These are phyloP conservation scores for Pseudovirgaria hyperparasitica DNA, from an alignment of 2,329 filamentous ascomycete genomes.

Conservation along the genomic window DNA sequence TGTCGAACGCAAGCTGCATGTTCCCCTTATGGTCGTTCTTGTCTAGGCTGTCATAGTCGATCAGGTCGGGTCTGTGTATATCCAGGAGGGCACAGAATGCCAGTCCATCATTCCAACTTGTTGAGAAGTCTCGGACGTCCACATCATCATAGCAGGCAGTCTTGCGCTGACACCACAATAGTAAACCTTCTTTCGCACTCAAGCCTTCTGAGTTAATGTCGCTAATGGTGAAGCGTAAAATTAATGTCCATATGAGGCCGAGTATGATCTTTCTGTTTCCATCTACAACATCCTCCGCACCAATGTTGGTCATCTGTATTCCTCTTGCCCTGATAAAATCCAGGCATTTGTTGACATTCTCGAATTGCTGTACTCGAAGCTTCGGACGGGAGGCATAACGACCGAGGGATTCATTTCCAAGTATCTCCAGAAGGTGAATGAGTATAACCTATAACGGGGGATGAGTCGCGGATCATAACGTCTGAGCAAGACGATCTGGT, in stretches of 20 bases:
- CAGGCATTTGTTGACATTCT: constrained; percentile 93
- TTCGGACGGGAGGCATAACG: constrained; percentile 95
- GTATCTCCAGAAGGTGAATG: constrained; percentile 92
- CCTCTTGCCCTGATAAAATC: constrained; percentile 83
- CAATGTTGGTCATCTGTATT: constrained; percentile 97
- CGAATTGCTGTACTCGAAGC: constrained; percentile 89
- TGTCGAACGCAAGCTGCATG: constrained; percentile 96
- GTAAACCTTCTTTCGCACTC: constrained; percentile 88
- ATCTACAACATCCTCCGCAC: constrained; percentile 95
- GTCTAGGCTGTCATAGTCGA: constrained; percentile 90
- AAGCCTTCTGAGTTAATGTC: constrained; percentile 98
- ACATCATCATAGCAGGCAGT: constrained; percentile 98
- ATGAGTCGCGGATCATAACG: background rate
- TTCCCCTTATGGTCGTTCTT: constrained; percentile 91
- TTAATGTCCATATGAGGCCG: constrained; percentile 94
- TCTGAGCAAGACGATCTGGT: constrained; percentile 1
- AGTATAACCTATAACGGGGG: constrained; percentile 57
- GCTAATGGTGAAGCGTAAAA: constrained; percentile 94
- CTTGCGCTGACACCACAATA: constrained; percentile 97
- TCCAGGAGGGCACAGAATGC: constrained; percentile 94
- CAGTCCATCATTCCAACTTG: constrained; percentile 93
- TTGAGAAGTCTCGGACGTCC: constrained; percentile 86
- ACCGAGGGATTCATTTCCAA: constrained; percentile 86
- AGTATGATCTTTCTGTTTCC: constrained; percentile 96
- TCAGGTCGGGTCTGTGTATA: constrained; percentile 92